These are phyloP conservation scores for Colletotrichum viniferum DNA, from an alignment of 2,329 filamentous ascomycete species.

Conservation along the genomic window DNA sequence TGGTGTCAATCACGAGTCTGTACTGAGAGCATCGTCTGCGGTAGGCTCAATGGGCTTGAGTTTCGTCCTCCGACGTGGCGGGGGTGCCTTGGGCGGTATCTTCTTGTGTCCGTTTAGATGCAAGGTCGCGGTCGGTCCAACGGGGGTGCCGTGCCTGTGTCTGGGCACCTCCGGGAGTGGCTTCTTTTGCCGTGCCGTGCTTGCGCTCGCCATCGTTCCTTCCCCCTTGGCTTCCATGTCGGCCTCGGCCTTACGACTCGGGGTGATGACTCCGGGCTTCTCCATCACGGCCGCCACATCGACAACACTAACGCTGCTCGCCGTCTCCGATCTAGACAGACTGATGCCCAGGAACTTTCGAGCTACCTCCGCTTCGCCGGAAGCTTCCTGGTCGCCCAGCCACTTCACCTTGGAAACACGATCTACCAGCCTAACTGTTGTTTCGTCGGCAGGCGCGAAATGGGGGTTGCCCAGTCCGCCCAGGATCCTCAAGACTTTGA, in stretches of 20 bases:
- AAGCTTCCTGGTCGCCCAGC: slow-evolving; percentile 52
- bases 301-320: slow-evolving; percentile 75
- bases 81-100: slow-evolving; percentile 49
- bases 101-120: slow-evolving; percentile 41
- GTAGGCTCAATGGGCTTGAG: slow-evolving; percentile 31
- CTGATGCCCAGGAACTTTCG: slow-evolving; percentile 73
- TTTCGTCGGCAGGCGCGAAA: slow-evolving; percentile 82
- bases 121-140: slow-evolving; percentile 36
- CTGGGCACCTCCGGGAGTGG: slow-evolving; percentile 59
- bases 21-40: neutral
- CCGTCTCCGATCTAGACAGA: slow-evolving; percentile 66
- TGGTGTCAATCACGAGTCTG: neutral
- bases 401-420: slow-evolving; percentile 77
- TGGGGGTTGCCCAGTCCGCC: slow-evolving; percentile 70
- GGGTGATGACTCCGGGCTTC: slow-evolving; percentile 82
- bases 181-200: slow-evolving; percentile 44
- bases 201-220: slow-evolving; percentile 21
- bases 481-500: slow-evolving; percentile 76
- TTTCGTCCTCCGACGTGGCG: slow-evolving; percentile 49
- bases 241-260: slow-evolving; percentile 61
- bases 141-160: slow-evolving; percentile 58
- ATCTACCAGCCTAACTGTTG: slow-evolving; percentile 76
- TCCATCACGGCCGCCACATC: slow-evolving; percentile 82
- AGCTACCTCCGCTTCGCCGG: slow-evolving; percentile 52
- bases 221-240: slow-evolving; percentile 28